Conservation (phyloP, 2,329 filamentous ascomycete genomes). For the Pestalotiopsis sp. region DNA sequence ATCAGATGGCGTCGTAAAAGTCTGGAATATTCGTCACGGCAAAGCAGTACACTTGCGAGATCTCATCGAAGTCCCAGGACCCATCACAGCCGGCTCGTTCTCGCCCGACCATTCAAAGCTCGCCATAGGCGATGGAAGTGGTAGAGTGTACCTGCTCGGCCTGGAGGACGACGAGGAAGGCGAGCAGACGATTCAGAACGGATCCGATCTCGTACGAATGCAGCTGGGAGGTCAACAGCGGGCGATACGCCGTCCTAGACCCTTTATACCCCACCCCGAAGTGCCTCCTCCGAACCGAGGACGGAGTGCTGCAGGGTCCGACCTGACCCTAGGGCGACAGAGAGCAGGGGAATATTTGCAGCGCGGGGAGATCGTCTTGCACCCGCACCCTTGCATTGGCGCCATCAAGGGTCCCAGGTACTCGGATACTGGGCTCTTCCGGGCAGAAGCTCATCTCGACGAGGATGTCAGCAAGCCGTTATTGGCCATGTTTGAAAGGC, state of each 20-base stretch:
- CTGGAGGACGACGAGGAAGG: conserved; percentile 42
- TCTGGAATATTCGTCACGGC: conserved; percentile 59
- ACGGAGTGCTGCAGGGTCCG: conserved; percentile 18
- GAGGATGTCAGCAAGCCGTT: conserved; percentile 46
- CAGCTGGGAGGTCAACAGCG: conserved; percentile 33
- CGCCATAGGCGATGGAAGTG: conserved; percentile 63
- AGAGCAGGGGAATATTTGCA: conserved; percentile 38
- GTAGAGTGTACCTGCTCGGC: conserved; percentile 59
- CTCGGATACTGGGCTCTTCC: conserved; percentile 45
- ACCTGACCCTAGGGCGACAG: conserved; percentile 27
- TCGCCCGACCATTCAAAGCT: conserved; percentile 58
- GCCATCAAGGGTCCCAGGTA: conserved; percentile 60
- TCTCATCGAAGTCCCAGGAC: conserved; percentile 56
- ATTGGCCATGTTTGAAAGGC: conserved; percentile 42
- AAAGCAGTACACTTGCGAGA: conserved; percentile 50
- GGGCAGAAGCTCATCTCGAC: conserved; percentile 50
- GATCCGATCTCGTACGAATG: conserved; percentile 35
- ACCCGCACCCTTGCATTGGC: conserved; percentile 51
- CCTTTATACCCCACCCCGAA: conserved; percentile 54
- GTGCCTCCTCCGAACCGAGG: conserved; percentile 40
- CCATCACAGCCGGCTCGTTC: conserved; percentile 61
- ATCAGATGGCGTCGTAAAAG: conserved; percentile 64
- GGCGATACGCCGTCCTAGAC: conserved; percentile 46
- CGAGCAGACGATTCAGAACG: conserved; percentile 18
- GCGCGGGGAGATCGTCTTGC: conserved; percentile 41